Evolutionary conservation across 2,329 filamentous ascomycete genomes (phyloP).

Genomic region (Colletotrichum chrysophilum): DNA sequence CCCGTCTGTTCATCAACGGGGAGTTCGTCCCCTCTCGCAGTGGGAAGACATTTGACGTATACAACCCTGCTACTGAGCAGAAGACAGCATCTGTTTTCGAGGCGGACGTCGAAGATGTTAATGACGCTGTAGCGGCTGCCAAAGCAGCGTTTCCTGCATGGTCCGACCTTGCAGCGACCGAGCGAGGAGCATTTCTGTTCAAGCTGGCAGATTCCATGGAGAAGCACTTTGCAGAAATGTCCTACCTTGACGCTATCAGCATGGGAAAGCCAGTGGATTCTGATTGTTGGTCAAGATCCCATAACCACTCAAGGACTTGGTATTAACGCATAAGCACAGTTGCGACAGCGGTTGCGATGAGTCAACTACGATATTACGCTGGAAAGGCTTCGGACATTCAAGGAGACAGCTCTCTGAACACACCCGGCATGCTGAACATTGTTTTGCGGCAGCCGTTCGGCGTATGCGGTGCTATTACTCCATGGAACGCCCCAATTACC

Average conservation of each 20-base stretch:
- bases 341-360: constrained; percentile 54
- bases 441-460: background rate
- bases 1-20: background rate
- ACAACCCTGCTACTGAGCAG: constrained; percentile 23
- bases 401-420: background rate
- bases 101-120: constrained; percentile 61
- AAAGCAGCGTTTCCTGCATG: constrained; percentile 51
- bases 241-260: background rate
- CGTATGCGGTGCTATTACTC: background rate
- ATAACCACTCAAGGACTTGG: constrained; percentile 58
- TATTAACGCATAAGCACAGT: constrained; percentile 63
- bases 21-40: background rate
- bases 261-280: background rate
- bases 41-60: background rate
- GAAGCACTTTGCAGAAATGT: constrained; percentile 28
- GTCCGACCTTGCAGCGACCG: background rate
- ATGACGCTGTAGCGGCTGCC: constrained; percentile 46
- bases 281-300: constrained; percentile 75
- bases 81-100: constrained; percentile 22
- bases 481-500: background rate
- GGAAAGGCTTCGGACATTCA: background rate
- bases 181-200: constrained; percentile 66
- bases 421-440: background rate
- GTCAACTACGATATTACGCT: background rate
- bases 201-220: constrained; percentile 69